These are phyloP conservation scores for Xylariaceae sp. DNA, from an alignment of 2,329 filamentous ascomycete species.

Conservation along the genomic window DNA sequence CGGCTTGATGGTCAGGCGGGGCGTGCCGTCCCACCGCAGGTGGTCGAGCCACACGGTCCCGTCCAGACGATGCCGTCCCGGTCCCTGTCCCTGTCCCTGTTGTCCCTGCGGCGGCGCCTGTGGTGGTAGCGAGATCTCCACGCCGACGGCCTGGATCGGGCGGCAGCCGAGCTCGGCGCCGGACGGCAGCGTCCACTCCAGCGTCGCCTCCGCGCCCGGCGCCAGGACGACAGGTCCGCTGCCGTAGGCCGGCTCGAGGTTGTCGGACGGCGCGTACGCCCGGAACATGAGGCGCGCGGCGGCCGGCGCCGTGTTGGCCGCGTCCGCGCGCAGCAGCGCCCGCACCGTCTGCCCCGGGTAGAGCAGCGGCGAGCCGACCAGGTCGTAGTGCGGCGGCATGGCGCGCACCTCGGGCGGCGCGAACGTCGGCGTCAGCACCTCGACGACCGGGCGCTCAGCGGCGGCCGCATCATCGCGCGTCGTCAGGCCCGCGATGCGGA, in stretches of 20 bases:
- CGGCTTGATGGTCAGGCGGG: conserved; percentile 5
- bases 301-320: neutral
- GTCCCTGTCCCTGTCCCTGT: no score
- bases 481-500: conserved; percentile 4
- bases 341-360: conserved; percentile 21
- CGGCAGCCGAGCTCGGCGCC: conserved; percentile 9
- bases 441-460: conserved; percentile 2
- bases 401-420: conserved; percentile 13
- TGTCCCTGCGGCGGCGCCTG: neutral
- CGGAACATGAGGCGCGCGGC: conserved; percentile 5
- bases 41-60: conserved; percentile 14
- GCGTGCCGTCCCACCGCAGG: conserved; percentile 15
- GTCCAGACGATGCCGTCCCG: no score
- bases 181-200: conserved; percentile 18
- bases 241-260: conserved; percentile 3
- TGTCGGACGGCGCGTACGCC: conserved; percentile 6
- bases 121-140: conserved; percentile 7
- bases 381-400: conserved; percentile 15
- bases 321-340: conserved; percentile 8
- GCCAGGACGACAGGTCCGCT: conserved; percentile 1
- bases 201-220: conserved; percentile 1
- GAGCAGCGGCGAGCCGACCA: conserved; percentile 20
- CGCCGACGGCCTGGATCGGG: conserved; percentile 20
- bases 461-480: no score
- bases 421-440: conserved; percentile 21